These are phyloP conservation scores for Periconia digitata DNA, from an alignment of 2,329 filamentous ascomycete genomes.

Conservation along the genomic window DNA sequence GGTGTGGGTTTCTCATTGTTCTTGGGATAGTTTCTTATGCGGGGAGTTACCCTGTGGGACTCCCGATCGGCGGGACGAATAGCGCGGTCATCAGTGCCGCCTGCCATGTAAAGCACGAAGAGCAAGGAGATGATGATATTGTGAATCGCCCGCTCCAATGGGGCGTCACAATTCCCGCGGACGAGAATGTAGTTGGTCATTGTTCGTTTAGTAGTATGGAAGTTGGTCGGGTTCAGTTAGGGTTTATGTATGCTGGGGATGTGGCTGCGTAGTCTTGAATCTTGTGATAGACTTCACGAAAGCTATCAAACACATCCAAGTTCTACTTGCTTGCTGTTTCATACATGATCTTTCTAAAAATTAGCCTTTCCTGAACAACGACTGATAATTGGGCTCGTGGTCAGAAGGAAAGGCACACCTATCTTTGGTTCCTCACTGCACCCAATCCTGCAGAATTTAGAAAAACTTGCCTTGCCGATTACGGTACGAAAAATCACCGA, in stretches of 20 bases:
- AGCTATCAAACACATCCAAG: too few relatives aligned
- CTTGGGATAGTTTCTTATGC: slow-evolving; percentile 56
- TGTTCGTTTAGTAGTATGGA: slow-evolving; percentile 4
- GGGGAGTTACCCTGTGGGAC: slow-evolving; percentile 77
- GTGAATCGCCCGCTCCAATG: slow-evolving; percentile 6
- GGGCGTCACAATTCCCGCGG: slow-evolving; percentile 1
- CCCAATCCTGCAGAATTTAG: too few relatives aligned
- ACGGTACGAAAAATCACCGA: too few relatives aligned
- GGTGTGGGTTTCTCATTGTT: slow-evolving; percentile 3
- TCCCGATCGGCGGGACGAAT: slow-evolving; percentile 77
- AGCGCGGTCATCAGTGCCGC: slow-evolving; percentile 41
- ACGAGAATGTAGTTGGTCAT: slow-evolving; percentile 3
- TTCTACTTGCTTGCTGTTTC: too few relatives aligned
- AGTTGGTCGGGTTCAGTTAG: background rate
- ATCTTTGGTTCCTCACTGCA: too few relatives aligned
- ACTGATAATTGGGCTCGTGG: too few relatives aligned
- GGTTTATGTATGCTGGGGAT: background rate
- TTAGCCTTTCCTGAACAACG: too few relatives aligned
- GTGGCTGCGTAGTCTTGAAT: too few relatives aligned
- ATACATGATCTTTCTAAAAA: too few relatives aligned
- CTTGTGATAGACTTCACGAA: too few relatives aligned
- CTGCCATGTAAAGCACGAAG: slow-evolving; percentile 11
- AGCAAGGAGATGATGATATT: background rate
- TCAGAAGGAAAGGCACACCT: too few relatives aligned
- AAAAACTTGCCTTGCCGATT: too few relatives aligned